A percentile compares a stretch with the other conserved stretches of the same genome.
phyloP scores from a whole-genome alignment of 2,329 filamentous ascomycete species.

The Paracorniculantispora psalliotae region DNA sequence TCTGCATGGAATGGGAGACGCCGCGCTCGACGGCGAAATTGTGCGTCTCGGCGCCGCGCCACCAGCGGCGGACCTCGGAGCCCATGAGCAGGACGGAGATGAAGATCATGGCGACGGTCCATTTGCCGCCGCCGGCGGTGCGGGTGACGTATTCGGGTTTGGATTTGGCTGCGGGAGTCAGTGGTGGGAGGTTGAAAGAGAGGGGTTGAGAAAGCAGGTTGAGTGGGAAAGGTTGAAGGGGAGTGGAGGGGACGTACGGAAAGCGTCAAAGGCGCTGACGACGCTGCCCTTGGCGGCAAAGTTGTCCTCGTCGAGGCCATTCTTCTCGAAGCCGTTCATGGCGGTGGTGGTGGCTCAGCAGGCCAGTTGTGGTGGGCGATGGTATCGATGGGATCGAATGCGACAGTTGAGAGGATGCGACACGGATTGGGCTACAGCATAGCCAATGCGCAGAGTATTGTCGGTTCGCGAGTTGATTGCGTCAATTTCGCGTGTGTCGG shows the following conservation, averaged over 20 bases:
- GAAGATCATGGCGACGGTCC: constrained; percentile 77
- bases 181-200: neutral
- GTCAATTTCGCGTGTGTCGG: neutral
- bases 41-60: constrained; percentile 76
- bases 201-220: neutral
- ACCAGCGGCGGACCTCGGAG: constrained; percentile 78
- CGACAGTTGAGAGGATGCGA: neutral
- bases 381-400: neutral
- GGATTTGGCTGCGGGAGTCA: constrained; percentile 66
- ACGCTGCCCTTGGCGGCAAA: constrained; percentile 70
- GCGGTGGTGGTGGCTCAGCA: constrained; percentile 10
- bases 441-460: neutral
- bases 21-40: constrained; percentile 93
- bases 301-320: constrained; percentile 64
- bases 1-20: constrained; percentile 78
- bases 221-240: neutral
- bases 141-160: constrained; percentile 87
- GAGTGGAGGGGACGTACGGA: constrained; percentile 60
- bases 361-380: neutral
- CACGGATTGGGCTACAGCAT: neutral
- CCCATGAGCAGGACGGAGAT: constrained; percentile 71
- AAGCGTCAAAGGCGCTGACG: constrained; percentile 91
- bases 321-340: constrained; percentile 77
- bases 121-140: constrained; percentile 84
- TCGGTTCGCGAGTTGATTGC: neutral